These are phyloP conservation scores for Phytophthora kernoviae DNA, from an alignment of 352 stramenopile genomes.

Conservation along the genomic window DNA sequence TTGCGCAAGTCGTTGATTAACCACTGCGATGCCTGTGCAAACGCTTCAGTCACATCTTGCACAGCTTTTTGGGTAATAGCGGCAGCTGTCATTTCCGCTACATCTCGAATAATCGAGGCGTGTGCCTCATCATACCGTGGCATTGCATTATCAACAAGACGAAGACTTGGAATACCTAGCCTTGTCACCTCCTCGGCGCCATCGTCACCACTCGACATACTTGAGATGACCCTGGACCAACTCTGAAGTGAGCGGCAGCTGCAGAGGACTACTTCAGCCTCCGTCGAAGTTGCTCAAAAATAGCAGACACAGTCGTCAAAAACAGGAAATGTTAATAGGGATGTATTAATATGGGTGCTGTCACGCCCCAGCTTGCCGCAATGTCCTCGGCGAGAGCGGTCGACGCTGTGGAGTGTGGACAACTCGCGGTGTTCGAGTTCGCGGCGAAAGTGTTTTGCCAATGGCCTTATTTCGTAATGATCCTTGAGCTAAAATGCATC, in stretches of 20 bases:
- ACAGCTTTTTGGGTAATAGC: constrained; percentile 16
- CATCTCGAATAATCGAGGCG: constrained; percentile 5
- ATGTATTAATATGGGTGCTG: constrained; percentile 21
- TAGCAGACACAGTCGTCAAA: constrained; percentile 17
- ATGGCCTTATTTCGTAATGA: constrained; percentile 6
- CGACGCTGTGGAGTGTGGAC: constrained; percentile 12
- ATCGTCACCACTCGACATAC: constrained; percentile 8
- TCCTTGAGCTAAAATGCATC: constrained; percentile 26
- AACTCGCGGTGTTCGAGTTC: constrained; percentile 19
- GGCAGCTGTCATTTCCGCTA: constrained; percentile 16
- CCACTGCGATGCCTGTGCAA: constrained; percentile 23
- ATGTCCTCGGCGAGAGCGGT: constrained; percentile 30
- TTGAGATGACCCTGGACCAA: constrained; percentile 11
- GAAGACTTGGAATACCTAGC: constrained; percentile 12
- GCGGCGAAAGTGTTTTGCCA: constrained; percentile 12
- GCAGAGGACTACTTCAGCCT: constrained; percentile 17
- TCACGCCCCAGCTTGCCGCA: constrained; percentile 21
- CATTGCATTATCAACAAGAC: neutral
- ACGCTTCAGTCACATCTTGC: constrained; percentile 16
- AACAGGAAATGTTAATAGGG: constrained; percentile 1
- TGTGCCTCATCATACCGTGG: constrained; percentile 6
- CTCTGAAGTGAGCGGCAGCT: constrained; percentile 12
- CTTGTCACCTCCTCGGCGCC: constrained; percentile 2
- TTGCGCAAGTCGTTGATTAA: constrained; percentile 10
- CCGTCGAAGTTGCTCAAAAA: constrained; percentile 30